Base-by-base conservation (phyloP, 768 basidiomycete genomes). In the Lanmaoa rubissima region DNA sequence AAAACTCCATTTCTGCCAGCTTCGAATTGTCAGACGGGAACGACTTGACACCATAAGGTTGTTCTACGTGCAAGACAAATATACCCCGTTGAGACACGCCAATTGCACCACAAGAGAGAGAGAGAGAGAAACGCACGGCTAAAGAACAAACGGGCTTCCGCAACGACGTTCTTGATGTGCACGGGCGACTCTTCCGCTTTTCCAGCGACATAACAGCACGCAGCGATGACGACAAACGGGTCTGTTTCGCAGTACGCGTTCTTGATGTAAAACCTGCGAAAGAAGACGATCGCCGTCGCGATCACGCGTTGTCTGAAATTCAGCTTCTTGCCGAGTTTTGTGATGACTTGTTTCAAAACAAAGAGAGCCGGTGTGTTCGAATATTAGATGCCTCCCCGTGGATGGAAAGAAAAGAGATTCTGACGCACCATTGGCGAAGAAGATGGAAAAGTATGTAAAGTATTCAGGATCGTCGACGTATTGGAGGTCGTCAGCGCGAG, bases 1-100 rank as follows among this genome's bases (percentile, higher is more conserved):
- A 98, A 75, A 98, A 98, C 69, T 98, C 96, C 95, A 98, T 98
- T 71, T 99, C 97, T 4, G 95, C 97, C 14, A 99, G 78, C 67
- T 93, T 94, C 12, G 88, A 83, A 65, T 95, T 90, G 68, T 97
- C 94, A 0, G 88, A 82, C 0, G 90, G 85, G 67, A 97, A 96
- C n/a, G 81, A 73, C 67, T 90, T 88, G 68, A 89, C 77, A 5
- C 80, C 83, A 65, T 91, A 90, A 19, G 84, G 85, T 51, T 86
- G 83, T 52, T 80, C 82, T 85, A 49, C 34, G 54, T 24, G 2
- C 10, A 53, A 44, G n/a, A 1, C 10, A 46, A 31, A 31, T 5
- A 44, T 28, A 6, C 38, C 3, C 7, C 28, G 6, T 39, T 28
- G n/a, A 39, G 48, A 39, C 26, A 9, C 11, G n/a, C 13, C 48